Percentiles rank a stretch among this genome's conserved stretches.
These are phyloP conservation scores for Rhizophagus clarus DNA, from an alignment of 192 early-diverging fungal species.

Conservation along the genomic window DNA sequence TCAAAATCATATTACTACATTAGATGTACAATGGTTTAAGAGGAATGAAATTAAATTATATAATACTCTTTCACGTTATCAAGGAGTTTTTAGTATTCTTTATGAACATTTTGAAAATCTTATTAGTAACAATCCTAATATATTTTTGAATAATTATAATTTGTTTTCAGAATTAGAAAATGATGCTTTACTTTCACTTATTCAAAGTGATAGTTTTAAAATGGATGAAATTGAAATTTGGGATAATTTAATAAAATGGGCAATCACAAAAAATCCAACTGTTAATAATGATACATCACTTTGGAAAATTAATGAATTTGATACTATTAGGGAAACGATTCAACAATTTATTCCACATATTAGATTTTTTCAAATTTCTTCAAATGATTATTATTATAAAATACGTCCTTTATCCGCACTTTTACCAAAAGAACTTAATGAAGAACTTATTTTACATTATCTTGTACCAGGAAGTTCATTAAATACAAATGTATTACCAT, in stretches of 20 bases:
- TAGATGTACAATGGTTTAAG: neutral
- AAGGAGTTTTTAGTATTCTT: too few relatives aligned
- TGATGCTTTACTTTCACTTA: neutral
- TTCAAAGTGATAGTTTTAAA: constrained; percentile 19
- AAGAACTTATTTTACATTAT: neutral
- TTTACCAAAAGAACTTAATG: neutral
- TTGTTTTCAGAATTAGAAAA: constrained; percentile 9
- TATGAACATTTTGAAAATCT: too few relatives aligned
- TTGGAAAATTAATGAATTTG: neutral
- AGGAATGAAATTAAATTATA: constrained; percentile 5
- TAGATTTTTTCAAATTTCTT: constrained; percentile 25
- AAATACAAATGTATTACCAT: neutral
- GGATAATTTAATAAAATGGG: constrained; percentile 21
- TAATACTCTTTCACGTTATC: neutral
- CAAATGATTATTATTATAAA: constrained; percentile 20
- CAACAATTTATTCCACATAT: neutral
- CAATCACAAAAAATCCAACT: neutral
- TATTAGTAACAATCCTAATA: neutral
- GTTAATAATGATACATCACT: neutral
- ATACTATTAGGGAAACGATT: neutral
- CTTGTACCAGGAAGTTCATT: neutral
- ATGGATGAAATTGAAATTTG: constrained; percentile 29
- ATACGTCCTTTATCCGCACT: constrained; percentile 7
- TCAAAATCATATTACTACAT: constrained; percentile 16
- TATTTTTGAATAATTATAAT: neutral